Evolutionary conservation across 2,329 filamentous ascomycete genomes (phyloP).

Genomic region (Parascedosporium putredinis): DNA sequence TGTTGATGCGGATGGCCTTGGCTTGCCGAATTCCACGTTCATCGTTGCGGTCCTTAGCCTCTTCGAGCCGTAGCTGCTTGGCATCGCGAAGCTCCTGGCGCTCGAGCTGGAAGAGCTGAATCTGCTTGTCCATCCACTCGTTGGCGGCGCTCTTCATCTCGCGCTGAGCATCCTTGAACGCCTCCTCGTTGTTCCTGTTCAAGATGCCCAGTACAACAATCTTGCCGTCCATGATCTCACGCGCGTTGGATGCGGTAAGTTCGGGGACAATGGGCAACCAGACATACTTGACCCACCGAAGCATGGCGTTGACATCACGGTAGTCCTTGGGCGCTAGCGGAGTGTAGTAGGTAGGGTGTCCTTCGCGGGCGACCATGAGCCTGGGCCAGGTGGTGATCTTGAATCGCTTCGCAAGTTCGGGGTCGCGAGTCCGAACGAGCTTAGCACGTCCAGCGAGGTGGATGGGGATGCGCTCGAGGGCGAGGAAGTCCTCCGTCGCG

Average conservation of each 20-base stretch:
- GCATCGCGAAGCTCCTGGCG: conserved; percentile 86
- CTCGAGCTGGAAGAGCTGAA: conserved; percentile 82
- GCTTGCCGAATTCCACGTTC: conserved; percentile 76
- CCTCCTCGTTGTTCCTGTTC: conserved; percentile 66
- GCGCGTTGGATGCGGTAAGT: conserved; percentile 79
- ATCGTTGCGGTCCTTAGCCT: conserved; percentile 88
- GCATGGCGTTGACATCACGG: conserved; percentile 68
- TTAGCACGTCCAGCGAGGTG: conserved; percentile 85
- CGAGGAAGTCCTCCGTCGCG: conserved; percentile 81
- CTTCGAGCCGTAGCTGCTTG: conserved; percentile 91
- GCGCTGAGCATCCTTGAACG: conserved; percentile 66
- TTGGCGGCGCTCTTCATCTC: conserved; percentile 93
- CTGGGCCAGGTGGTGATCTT: conserved; percentile 98
- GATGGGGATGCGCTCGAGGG: conserved; percentile 75
- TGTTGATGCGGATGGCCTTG: conserved; percentile 84
- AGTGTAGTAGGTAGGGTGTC: conserved; percentile 81
- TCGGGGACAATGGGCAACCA: conserved; percentile 96
- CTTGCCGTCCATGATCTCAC: conserved; percentile 90
- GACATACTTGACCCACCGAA: conserved; percentile 90
- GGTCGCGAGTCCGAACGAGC: conserved; percentile 82
- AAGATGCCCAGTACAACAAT: conserved; percentile 89
- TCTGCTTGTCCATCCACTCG: conserved; percentile 97
- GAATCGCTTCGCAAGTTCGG: conserved; percentile 66
- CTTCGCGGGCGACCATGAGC: conserved; percentile 78
- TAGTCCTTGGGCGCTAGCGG: conserved; percentile 83